These are phyloP conservation scores for Diutina neorugosa DNA, from an alignment of 1,139 yeast species.

Conservation along the genomic window DNA sequence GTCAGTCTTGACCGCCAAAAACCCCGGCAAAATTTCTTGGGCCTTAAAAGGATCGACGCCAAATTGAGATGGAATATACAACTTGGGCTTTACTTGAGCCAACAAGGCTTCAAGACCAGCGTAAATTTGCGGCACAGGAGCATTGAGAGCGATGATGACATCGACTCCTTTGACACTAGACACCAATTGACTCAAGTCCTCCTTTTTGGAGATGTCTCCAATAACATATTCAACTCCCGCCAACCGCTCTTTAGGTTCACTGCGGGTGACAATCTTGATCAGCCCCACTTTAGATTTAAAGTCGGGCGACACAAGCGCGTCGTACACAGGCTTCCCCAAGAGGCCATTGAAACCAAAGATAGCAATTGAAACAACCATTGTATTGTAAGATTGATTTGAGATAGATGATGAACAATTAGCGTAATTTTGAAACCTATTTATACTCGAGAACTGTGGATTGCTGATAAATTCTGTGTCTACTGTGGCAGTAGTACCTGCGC, in stretches of 20 bases:
- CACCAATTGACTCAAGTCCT: constrained; percentile 12
- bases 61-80: constrained; percentile 53
- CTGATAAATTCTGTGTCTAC: no score
- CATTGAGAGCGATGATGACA: constrained; percentile 35
- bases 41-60: constrained; percentile 28
- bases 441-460: no score
- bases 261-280: constrained; percentile 37
- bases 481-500: no score
- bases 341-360: constrained; percentile 42
- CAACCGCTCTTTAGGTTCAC: constrained; percentile 17
- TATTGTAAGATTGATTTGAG: no score
- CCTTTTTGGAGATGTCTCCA: constrained; percentile 16
- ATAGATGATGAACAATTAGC: no score
- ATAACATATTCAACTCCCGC: constrained; percentile 25
- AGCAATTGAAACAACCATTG: constrained; percentile 20
- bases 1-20: constrained; percentile 22
- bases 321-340: constrained; percentile 35
- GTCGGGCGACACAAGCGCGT: constrained; percentile 27
- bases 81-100: constrained; percentile 30
- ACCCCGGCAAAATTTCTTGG: constrained; percentile 18
- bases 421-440: no score
- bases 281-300: constrained; percentile 38
- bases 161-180: constrained; percentile 35
- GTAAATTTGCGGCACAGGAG: constrained; percentile 15
- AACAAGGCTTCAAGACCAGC: constrained; percentile 22